Conservation (phyloP, 306 rosid species). For the Benincasa hispida region DNA sequence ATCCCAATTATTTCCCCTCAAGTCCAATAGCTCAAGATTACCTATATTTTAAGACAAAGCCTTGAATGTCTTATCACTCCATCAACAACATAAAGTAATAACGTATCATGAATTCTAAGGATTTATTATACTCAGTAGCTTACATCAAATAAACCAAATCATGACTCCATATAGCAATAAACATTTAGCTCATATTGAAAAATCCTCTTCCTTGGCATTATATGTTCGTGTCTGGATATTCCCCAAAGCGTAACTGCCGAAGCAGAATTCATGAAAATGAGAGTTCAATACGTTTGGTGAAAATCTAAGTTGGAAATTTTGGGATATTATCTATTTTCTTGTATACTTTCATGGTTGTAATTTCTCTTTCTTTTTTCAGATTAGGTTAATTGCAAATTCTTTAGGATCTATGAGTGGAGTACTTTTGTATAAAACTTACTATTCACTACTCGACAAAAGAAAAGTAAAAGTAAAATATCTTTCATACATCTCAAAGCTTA, state of each 20-base stretch:
- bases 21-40: conserved; percentile 47
- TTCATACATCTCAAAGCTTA: too few relatives aligned
- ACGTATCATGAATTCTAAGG: neutral
- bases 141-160: neutral
- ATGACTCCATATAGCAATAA: neutral
- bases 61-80: neutral
- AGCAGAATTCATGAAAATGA: neutral
- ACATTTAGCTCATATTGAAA: neutral
- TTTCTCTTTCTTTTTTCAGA: too few relatives aligned
- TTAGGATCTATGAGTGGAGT: too few relatives aligned
- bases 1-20: conserved; percentile 56
- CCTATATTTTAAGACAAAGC: conserved; percentile 23
- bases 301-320: neutral
- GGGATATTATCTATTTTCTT: neutral
- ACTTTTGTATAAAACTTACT: too few relatives aligned
- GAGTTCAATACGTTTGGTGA: neutral
- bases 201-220: neutral
- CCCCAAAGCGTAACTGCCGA: neutral
- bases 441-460: too few relatives aligned
- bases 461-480: too few relatives aligned
- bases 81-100: neutral
- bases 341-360: too few relatives aligned
- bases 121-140: neutral
- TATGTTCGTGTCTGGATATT: neutral
- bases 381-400: too few relatives aligned